Evolutionary conservation across 768 basidiomycete genomes (phyloP).

Genomic region (Clathrus columnatus): DNA sequence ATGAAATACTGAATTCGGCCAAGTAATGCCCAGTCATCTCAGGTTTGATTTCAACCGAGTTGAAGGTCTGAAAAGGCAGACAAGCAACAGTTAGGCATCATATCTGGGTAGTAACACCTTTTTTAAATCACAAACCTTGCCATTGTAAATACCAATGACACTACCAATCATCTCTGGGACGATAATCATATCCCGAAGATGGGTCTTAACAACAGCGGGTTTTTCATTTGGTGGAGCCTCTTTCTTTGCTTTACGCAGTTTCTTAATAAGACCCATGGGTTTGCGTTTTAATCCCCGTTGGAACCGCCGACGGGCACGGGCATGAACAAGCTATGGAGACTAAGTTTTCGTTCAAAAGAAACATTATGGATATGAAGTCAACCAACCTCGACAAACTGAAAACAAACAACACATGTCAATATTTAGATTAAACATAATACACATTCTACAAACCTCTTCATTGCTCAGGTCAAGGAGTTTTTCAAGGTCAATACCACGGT

Average conservation of each 20-base stretch:
- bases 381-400: slow-evolving; percentile 73
- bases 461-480: slow-evolving; percentile 95
- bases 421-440: neutral
- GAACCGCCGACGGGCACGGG: slow-evolving; percentile 97
- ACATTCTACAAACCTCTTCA: slow-evolving; percentile 66
- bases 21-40: slow-evolving; percentile 99
- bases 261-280: slow-evolving; percentile 98
- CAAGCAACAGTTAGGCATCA: too few relatives aligned
- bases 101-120: neutral
- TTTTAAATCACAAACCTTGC: slow-evolving; percentile 54
- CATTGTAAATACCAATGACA: slow-evolving; percentile 97
- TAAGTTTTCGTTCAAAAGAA: neutral
- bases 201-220: slow-evolving; percentile 97
- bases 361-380: neutral
- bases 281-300: slow-evolving; percentile 97
- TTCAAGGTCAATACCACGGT: slow-evolving; percentile 96
- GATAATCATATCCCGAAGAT: slow-evolving; percentile 99
- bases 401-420: slow-evolving; percentile 1
- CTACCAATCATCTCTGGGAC: slow-evolving; percentile 99
- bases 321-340: slow-evolving; percentile 78
- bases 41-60: slow-evolving; percentile 98
- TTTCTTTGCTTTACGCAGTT: slow-evolving; percentile 99
- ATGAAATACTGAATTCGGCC: slow-evolving; percentile 93
- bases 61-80: slow-evolving; percentile 55
- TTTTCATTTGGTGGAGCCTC: slow-evolving; percentile 99